Percentiles rank a stretch among this genome's conserved stretches.
Conservation (phyloP, 108 stramenopile species). For the Cyclostephanos tholiformis region DNA sequence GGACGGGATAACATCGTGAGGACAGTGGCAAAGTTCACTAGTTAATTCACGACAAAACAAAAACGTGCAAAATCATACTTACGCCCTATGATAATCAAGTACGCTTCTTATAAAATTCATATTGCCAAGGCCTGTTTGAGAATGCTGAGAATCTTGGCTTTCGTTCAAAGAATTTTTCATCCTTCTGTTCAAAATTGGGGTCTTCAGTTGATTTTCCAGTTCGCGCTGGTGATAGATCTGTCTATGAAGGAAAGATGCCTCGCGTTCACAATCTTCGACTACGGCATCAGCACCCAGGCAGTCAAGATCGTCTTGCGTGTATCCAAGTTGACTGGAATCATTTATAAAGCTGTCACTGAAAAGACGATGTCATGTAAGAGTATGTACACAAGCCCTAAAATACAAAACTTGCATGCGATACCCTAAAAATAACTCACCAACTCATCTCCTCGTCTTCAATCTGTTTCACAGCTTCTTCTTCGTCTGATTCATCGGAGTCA, state of each 20-base stretch:
- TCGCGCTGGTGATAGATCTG: slow-evolving; percentile 61
- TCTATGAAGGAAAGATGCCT: slow-evolving; percentile 54
- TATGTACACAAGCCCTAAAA: background rate
- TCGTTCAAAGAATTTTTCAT: slow-evolving; percentile 36
- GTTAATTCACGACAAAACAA: background rate
- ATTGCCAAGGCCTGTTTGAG: slow-evolving; percentile 75
- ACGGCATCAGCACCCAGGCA: slow-evolving; percentile 33
- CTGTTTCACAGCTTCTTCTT: slow-evolving; percentile 55
- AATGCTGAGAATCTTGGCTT: slow-evolving; percentile 54
- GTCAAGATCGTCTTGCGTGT: slow-evolving; percentile 79
- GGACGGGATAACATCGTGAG: background rate
- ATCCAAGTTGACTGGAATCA: slow-evolving; percentile 79
- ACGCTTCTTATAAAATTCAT: slow-evolving; percentile 88
- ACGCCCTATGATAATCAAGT: slow-evolving; percentile 73
- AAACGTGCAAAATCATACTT: too few relatives aligned
- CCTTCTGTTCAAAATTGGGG: slow-evolving; percentile 77
- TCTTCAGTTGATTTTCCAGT: slow-evolving; percentile 60
- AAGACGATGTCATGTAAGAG: background rate
- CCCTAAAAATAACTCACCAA: background rate
- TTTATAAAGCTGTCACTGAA: slow-evolving; percentile 73
- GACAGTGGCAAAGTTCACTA: background rate
- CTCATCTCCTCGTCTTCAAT: slow-evolving; percentile 73
- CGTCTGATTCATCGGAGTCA: slow-evolving; percentile 45
- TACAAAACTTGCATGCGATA: background rate
- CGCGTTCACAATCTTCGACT: slow-evolving; percentile 34